Conservation (phyloP, 176 grass and related monocot species). For the Guadua angustifolia region DNA sequence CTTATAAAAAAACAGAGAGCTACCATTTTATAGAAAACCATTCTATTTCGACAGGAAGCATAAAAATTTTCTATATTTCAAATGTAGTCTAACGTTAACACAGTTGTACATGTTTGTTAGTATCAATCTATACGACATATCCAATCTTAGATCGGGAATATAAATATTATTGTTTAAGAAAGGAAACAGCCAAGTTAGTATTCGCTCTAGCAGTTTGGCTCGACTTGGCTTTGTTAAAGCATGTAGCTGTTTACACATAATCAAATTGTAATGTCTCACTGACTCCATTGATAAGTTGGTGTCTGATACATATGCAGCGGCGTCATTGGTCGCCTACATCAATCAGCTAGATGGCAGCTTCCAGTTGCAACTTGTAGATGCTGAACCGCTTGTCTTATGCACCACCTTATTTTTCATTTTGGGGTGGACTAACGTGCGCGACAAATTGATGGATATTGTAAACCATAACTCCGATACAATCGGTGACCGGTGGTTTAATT, state of each 20-base stretch:
- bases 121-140: not conserved
- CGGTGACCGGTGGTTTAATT: not conserved
- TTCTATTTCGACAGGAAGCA: no score
- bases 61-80: no score
- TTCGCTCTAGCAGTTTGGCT: not conserved
- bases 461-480: not conserved
- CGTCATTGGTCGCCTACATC: not conserved
- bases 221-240: not conserved
- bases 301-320: not conserved
- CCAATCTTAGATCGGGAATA: not conserved
- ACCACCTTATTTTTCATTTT: not conserved
- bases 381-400: not conserved
- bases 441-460: not conserved
- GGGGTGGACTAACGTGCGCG: not conserved
- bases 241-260: not conserved
- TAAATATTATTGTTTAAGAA: not conserved
- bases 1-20: no score
- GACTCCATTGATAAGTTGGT: not conserved
- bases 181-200: not conserved
- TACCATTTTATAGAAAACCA: no score
- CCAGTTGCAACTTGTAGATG: conserved; percentile 21
- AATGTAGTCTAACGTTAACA: no score
- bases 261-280: not conserved
- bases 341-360: conserved; percentile 29
- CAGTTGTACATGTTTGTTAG: not conserved